Base-by-base conservation (phyloP, 2,329 filamentous ascomycete genomes). In the Colletotrichum orbiculare region DNA sequence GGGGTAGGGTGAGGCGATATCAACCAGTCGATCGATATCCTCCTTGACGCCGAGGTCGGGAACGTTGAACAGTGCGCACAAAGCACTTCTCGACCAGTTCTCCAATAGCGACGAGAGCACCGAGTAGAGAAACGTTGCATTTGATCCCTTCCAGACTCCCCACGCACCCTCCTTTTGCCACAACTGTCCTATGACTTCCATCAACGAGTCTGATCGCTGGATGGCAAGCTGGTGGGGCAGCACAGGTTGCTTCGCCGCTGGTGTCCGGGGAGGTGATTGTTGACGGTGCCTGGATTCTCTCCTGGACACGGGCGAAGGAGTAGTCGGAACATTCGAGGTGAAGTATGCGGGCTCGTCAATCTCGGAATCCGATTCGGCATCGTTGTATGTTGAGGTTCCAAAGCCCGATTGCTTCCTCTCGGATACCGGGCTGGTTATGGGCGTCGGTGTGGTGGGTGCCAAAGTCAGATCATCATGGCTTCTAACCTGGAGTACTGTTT, bases 91-190 rank as follows among this genome's bases (percentile, higher is more conserved):
- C 9, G 94, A 92, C 89, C 96, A 99, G 71, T 93, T 94, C 76
- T 98, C 96, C 37, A 97, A 81, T 8, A 96, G 90, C 10, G 93
- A 93, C 67, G 94, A 87, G 15, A 98, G 84, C 50, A 97, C 87
- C 0, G 90, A 92, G 79, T 98, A 97, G 54, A 98, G 83, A 73
- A 98, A 99, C 1, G 94, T 96, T 12, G 92, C 89, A 75, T 98
- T 98, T 42, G 94, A 93, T 8, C 91, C 89, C 76, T 97, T 97
- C 94, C 95, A 99, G 6, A 97, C 89, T 5, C 96, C 96, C 85
- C 94, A 94, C 0, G 90, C 90, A 41, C 94, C 93, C 75, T 97
- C 95, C 70, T 91, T 95, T 52, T 90, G 86, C 92, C 96, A 98
- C 17, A 98, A 81, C 74, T 96, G 91, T 7, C 90, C 89, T 66